Evolutionary conservation across 75 land plant species (phyloP).

Genomic region (Selaginella moellendorffii): DNA sequence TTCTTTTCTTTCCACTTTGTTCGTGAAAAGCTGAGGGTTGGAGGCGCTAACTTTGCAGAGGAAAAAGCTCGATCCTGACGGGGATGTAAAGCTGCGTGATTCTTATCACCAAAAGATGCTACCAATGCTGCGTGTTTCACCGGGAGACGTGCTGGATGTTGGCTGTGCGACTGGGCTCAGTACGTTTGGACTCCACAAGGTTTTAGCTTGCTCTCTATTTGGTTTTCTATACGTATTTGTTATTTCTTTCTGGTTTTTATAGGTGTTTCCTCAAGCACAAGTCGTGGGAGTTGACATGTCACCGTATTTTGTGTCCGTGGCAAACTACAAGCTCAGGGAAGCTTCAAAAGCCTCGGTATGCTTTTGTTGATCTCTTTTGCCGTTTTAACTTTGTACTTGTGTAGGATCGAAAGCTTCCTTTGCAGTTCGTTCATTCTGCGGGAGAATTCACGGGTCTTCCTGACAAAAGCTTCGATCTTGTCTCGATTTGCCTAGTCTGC

Average conservation of each 20-base stretch:
- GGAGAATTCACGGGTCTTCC: constrained; percentile 33
- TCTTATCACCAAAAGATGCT: constrained; percentile 26
- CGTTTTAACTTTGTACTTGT: background rate
- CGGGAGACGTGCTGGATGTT: constrained; percentile 22
- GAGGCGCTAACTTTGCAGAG: constrained; percentile 17
- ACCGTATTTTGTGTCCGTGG: constrained; percentile 37
- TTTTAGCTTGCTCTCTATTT: background rate
- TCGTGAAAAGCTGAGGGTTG: no score
- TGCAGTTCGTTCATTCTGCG: constrained; percentile 31
- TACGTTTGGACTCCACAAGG: constrained; percentile 38
- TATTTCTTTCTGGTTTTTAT: background rate
- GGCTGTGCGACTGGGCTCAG: constrained; percentile 39
- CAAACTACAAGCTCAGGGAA: constrained; percentile 26
- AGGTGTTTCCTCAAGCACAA: constrained; percentile 31
- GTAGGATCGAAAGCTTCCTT: constrained; percentile 20
- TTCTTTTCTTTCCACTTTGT: background rate
- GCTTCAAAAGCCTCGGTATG: constrained; percentile 5
- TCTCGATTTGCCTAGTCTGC: constrained; percentile 28
- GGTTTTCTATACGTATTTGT: background rate
- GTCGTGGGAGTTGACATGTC: constrained; percentile 32
- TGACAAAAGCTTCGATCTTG: constrained; percentile 23
- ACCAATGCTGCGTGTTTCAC: constrained; percentile 20
- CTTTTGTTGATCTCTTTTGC: background rate
- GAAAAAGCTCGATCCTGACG: constrained; percentile 35
- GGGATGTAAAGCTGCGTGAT: constrained; percentile 26